phyloP scores from a whole-genome alignment of 352 stramenopile genomes.

The Pythium sp. region DNA sequence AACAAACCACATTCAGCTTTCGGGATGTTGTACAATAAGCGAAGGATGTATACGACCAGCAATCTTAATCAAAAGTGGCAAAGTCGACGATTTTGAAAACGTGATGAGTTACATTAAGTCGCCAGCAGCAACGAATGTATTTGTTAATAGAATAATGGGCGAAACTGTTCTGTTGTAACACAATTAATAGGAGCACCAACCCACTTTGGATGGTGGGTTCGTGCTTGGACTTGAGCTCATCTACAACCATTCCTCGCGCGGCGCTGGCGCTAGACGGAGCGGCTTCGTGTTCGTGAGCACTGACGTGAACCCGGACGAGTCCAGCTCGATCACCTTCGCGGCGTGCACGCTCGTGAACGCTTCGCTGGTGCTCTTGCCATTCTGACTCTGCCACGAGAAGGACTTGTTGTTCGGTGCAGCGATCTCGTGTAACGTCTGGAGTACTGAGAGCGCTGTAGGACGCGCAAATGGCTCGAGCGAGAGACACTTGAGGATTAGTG shows the following conservation, averaged over 20 bases:
- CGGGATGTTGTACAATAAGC: not conserved
- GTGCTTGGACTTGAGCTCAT: not conserved
- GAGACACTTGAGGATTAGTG: slow-evolving; percentile 19
- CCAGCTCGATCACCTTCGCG: not conserved
- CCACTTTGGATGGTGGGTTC: not conserved
- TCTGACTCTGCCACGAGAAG: not conserved
- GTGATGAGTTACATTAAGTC: no score
- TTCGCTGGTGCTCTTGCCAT: not conserved
- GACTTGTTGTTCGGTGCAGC: not conserved
- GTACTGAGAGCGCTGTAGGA: slow-evolving; percentile 11
- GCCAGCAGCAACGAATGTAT: no score
- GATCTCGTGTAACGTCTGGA: slow-evolving; percentile 10
- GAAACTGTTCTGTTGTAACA: not conserved
- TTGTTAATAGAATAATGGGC: no score
- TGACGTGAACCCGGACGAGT: not conserved
- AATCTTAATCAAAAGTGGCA: not conserved
- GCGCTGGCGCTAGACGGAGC: not conserved
- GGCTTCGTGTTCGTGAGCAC: slow-evolving; percentile 2
- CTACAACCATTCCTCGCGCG: not conserved
- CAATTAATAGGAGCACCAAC: not conserved
- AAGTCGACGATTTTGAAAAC: no score
- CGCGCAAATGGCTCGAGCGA: slow-evolving; percentile 14
- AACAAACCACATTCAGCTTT: not conserved
- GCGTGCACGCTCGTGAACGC: not conserved
- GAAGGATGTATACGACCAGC: not conserved